phyloP scores from a whole-genome alignment of 306 rosid species.

The Rubus parviflorus region DNA sequence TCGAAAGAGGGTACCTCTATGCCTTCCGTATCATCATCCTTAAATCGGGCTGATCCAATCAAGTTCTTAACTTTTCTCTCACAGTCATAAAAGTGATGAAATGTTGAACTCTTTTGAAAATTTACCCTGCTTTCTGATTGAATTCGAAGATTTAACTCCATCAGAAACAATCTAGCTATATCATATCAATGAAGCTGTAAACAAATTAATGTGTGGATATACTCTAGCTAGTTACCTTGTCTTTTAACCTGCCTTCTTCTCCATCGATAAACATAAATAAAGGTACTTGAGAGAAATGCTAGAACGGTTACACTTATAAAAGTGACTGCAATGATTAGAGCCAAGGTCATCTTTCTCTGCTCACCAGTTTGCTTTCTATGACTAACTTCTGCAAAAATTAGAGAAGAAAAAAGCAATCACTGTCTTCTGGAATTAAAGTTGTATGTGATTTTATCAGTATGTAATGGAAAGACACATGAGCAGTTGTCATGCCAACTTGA shows the following conservation, averaged over 20 bases:
- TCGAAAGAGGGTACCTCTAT: constrained; percentile 65
- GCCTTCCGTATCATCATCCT: constrained; percentile 56
- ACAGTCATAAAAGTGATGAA: constrained; percentile 47
- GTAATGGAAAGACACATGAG: not conserved
- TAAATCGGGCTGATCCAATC: constrained; percentile 53
- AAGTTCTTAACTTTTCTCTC: constrained; percentile 40
- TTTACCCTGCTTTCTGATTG: constrained; percentile 46
- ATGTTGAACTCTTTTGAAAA: constrained; percentile 42
- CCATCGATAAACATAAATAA: constrained; percentile 40
- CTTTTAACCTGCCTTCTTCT: constrained; percentile 40
- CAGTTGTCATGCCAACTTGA: not conserved
- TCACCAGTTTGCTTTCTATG: constrained; percentile 27
- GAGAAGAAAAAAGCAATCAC: not conserved
- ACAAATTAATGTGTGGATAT: not conserved
- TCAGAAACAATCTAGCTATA: not conserved
- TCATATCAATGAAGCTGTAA: constrained; percentile 9
- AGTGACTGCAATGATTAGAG: constrained; percentile 42
- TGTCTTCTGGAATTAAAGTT: not conserved
- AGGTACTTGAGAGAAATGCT: constrained; percentile 46
- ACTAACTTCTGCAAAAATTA: constrained; percentile 35
- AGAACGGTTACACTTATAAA: constrained; percentile 34
- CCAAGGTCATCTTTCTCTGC: constrained; percentile 33
- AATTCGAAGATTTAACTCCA: constrained; percentile 35
- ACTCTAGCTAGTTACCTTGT: constrained; percentile 43
- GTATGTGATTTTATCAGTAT: not conserved